Percentiles rank a stretch among this genome's conserved stretches.
phyloP scores from a whole-genome alignment of 331 rosid species.

The Rosa hybrid region DNA sequence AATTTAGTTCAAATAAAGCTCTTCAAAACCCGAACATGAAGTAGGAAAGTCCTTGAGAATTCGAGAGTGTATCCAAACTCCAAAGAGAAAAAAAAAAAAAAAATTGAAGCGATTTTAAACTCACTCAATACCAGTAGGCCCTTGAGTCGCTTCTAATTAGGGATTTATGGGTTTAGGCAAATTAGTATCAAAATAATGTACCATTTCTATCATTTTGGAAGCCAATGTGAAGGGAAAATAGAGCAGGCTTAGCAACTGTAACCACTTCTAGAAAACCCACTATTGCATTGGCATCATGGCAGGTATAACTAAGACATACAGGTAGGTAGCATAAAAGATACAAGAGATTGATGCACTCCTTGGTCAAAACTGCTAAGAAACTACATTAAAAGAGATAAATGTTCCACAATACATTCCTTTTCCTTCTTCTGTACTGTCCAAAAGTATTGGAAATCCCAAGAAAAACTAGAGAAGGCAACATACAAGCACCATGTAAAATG shows the following conservation, averaged over 20 bases:
- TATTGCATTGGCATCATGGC: not conserved
- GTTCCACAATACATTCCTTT: conserved; percentile 10
- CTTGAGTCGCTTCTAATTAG: not conserved
- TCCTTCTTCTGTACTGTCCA: conserved; percentile 9
- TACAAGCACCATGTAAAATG: not conserved
- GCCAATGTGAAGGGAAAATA: not conserved
- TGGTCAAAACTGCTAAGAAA: not conserved
- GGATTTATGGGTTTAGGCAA: too few relatives aligned
- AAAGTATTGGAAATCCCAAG: conserved; percentile 11
- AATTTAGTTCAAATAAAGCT: too few relatives aligned
- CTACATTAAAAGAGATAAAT: conserved; percentile 4
- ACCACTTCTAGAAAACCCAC: not conserved
- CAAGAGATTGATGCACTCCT: conserved; percentile 9
- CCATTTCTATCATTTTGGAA: not conserved
- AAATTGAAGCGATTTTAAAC: too few relatives aligned
- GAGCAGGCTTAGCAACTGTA: not conserved
- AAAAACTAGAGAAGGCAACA: not conserved
- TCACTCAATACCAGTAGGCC: not conserved
- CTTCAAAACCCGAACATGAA: too few relatives aligned
- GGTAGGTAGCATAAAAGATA: not conserved
- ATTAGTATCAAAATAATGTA: not conserved
- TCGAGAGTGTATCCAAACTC: too few relatives aligned
- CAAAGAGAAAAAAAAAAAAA: too few relatives aligned
- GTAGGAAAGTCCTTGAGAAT: too few relatives aligned
- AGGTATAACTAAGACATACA: not conserved